A percentile compares a stretch with the other conserved stretches of the same genome.
These are phyloP conservation scores for Diaporthe sp. DNA, from an alignment of 2,329 filamentous ascomycete genomes.

Conservation along the genomic window DNA sequence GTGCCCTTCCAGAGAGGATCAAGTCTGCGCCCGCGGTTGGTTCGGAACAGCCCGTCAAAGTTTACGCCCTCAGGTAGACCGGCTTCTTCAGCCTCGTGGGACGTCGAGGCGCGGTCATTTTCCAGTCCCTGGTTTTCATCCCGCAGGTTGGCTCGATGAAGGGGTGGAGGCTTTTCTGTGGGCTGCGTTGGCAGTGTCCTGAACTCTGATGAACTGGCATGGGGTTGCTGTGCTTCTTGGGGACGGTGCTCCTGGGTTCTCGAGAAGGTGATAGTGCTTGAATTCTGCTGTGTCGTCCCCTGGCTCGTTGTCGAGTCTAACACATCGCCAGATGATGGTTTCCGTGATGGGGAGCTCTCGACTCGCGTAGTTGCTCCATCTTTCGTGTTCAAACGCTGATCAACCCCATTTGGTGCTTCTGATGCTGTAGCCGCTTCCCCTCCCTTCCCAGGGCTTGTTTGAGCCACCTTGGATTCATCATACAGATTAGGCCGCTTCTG, in stretches of 20 bases:
- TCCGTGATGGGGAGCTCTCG: too few relatives aligned
- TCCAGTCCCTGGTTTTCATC: neutral
- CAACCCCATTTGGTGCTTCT: neutral
- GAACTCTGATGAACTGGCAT: neutral
- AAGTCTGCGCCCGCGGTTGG: constrained; percentile 32
- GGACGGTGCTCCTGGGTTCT: neutral
- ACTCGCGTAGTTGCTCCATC: neutral
- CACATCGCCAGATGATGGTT: neutral
- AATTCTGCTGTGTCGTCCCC: neutral
- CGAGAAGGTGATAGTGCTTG: neutral
- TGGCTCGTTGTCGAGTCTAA: neutral
- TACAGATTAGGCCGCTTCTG: neutral
- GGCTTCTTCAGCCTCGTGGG: neutral
- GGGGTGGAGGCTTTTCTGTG: neutral
- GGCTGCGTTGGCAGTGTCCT: neutral
- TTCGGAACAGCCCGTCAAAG: constrained; percentile 36
- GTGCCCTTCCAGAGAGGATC: constrained; percentile 38
- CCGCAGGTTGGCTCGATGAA: neutral
- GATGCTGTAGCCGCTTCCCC: neutral
- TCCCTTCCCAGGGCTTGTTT: neutral
- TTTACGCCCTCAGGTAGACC: constrained; percentile 29
- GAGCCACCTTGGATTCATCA: neutral
- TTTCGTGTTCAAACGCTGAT: neutral
- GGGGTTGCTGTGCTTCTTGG: neutral
- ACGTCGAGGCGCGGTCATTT: neutral